A percentile compares a stretch with the other conserved stretches of the same genome.
phyloP scores from a whole-genome alignment of 208 protist genomes.

The Leishmania amazonensis region DNA sequence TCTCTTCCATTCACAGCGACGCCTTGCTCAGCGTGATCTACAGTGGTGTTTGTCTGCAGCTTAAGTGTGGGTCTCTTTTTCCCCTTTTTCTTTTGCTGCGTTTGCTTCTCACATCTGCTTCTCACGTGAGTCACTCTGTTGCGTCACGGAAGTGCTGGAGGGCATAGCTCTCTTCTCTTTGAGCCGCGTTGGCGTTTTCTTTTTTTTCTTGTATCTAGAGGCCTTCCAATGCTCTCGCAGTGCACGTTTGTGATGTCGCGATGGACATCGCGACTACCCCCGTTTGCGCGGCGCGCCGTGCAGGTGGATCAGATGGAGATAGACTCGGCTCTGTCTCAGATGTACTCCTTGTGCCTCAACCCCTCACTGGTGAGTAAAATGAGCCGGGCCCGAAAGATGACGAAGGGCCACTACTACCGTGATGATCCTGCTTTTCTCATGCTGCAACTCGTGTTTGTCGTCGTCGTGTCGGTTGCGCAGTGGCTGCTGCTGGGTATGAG shows the following conservation, averaged over 20 bases:
- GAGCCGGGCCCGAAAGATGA: constrained; percentile 92
- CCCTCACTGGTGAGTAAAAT: constrained; percentile 88
- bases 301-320: constrained; percentile 93
- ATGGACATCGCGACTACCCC: constrained; percentile 70
- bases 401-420: constrained; percentile 97
- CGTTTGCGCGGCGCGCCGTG: constrained; percentile 80
- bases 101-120: neutral
- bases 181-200: neutral
- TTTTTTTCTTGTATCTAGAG: neutral
- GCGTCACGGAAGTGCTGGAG: neutral
- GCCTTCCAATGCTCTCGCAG: constrained; percentile 17
- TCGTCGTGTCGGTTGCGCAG: constrained; percentile 66
- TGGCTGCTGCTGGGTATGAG: constrained; percentile 23
- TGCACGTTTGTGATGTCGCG: constrained; percentile 45
- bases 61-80: constrained; percentile 1
- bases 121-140: neutral
- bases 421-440: constrained; percentile 97
- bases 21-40: neutral
- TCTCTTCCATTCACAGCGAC: constrained; percentile 11
- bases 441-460: constrained; percentile 88
- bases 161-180: neutral
- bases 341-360: constrained; percentile 83
- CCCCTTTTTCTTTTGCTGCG: constrained; percentile 1
- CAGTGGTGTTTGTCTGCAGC: neutral
- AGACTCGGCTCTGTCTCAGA: constrained; percentile 91